phyloP scores from a whole-genome alignment of 305 asterid genomes.

The Solanum aculeatissimum region DNA sequence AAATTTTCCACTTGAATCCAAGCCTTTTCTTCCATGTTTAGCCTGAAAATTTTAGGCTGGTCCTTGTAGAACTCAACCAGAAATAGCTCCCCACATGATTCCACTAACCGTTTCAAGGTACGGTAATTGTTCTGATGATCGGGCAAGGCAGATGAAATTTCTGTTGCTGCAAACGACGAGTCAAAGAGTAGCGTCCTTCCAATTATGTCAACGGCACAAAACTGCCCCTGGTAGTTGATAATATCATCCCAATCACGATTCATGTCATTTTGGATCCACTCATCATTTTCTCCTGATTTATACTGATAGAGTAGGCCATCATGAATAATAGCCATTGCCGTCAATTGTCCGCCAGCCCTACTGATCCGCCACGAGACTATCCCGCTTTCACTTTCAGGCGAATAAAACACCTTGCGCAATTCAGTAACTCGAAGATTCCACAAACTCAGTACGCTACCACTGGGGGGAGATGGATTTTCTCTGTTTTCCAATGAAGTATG shows the following conservation, averaged over 20 bases:
- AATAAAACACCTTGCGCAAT: not conserved
- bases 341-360: not conserved
- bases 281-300: not conserved
- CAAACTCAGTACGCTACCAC: not conserved
- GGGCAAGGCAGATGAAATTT: not conserved
- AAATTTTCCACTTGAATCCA: not conserved
- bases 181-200: not conserved
- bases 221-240: not conserved
- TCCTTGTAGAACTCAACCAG: not conserved
- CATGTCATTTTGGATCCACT: not conserved
- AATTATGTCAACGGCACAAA: not conserved
- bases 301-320: not conserved
- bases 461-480: not conserved
- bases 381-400: not conserved
- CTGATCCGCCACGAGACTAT: not conserved
- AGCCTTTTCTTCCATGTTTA: not conserved
- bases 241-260: not conserved
- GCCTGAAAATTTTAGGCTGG: not conserved
- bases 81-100: not conserved
- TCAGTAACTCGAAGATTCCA: not conserved
- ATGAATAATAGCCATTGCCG: not conserved
- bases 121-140: not conserved
- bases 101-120: not conserved
- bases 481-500: not conserved
- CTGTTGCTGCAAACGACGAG: not conserved